These are phyloP conservation scores for Penicillium nordicum DNA, from an alignment of 2,329 filamentous ascomycete species.

Conservation along the genomic window DNA sequence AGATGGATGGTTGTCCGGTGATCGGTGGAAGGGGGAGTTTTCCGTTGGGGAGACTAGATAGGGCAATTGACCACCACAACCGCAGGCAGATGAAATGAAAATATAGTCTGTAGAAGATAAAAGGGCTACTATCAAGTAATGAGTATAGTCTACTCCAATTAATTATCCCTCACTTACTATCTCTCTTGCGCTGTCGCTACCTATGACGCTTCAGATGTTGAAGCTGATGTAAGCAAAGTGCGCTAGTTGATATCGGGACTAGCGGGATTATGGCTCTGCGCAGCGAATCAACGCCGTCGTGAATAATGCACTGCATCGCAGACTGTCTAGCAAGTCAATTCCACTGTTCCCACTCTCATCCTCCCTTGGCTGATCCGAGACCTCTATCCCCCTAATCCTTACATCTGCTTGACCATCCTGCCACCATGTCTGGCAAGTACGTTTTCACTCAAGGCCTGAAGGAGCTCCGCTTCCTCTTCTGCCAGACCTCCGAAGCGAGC, in stretches of 20 bases:
- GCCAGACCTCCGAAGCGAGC: conserved; percentile 89
- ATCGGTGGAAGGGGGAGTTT: conserved; percentile 21
- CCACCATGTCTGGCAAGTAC: conserved; percentile 84
- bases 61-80: conserved; percentile 10
- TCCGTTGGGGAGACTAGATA: conserved; percentile 10
- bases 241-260: conserved; percentile 13
- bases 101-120: neutral
- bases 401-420: conserved; percentile 3
- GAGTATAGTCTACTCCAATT: neutral
- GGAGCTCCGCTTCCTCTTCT: conserved; percentile 96
- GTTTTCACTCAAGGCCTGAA: conserved; percentile 83
- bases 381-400: neutral
- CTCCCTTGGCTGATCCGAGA: conserved; percentile 8
- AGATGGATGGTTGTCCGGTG: conserved; percentile 21
- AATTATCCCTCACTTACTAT: neutral
- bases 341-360: conserved; percentile 2
- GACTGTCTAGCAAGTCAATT: conserved; percentile 3
- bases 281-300: conserved; percentile 23
- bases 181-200: neutral
- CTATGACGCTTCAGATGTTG: conserved; percentile 5
- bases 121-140: neutral
- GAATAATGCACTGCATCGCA: conserved; percentile 20
- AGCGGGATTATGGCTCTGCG: conserved; percentile 14
- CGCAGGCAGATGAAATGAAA: neutral
- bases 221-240: conserved; percentile 30